Evolutionary conservation across 1,284 basidiomycete genomes (phyloP), one percentile per base, ranked within the genome.

Genomic region (Rhodofomes roseus): DNA sequence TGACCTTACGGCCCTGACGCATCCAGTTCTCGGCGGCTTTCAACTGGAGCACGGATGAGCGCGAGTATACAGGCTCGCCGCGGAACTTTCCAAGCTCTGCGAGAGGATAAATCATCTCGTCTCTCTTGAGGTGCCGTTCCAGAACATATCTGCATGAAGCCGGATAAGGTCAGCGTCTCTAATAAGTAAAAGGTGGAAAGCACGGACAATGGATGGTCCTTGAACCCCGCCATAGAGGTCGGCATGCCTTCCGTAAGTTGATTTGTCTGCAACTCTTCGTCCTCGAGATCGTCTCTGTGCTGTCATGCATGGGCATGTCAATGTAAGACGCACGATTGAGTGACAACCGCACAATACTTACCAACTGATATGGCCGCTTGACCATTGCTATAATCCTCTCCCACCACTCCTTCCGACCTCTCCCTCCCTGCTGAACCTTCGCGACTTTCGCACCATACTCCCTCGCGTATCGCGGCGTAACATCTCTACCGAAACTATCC

Each of bases 11-110:
- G 0, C 97, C 95, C 50, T 85, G 85, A 12, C 96, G 87, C 87
- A 96, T 90, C 95, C 96, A 99, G 69, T 92, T 96, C 71, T 98
- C 96, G 20, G 92, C 85, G 1, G 93, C 92, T 72, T 96, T 96
- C 59, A 98, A 83, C 3, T 84, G 75, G 20, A 96, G 79, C 6
- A 99, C 93, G 55, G 90, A 84, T 1, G 85, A 84, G 31, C 96
- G 89, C 41, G 92, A 82, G 72, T 92, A 99, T n/a, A 99, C 96
- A 12, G 93, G 79, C 70, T 96, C 93, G 55, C 95, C 96, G 65
- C 92, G 86, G 77, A 99, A 98, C 64, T 91, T 90, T 29, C 96
- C 96, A 39, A 98, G 79, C 69, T 95, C 90, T 4, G 86, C 84
- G 37, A 86, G 83, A n/a, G 94, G 93, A 65, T 91, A 80, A 48